These are phyloP conservation scores for Zasmidium citrigriseum DNA, from an alignment of 2,329 filamentous ascomycete species.

Conservation along the genomic window DNA sequence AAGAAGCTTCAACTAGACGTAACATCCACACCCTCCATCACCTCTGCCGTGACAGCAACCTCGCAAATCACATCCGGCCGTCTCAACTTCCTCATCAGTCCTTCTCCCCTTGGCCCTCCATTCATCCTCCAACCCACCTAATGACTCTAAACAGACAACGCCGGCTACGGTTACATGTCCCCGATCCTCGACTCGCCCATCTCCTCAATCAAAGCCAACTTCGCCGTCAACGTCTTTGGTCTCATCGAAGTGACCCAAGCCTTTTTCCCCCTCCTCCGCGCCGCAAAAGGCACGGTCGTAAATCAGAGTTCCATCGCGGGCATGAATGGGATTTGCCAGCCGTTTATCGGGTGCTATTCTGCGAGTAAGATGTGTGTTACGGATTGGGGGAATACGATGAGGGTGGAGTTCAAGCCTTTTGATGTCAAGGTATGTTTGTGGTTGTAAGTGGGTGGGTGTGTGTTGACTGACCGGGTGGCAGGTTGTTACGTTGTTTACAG, in stretches of 20 bases:
- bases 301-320: slow-evolving; percentile 40
- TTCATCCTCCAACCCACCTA: not conserved
- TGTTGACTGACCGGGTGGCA: not conserved
- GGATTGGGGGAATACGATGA: slow-evolving; percentile 22
- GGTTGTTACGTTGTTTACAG: slow-evolving; percentile 20
- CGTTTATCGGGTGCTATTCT: slow-evolving; percentile 32
- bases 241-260: slow-evolving; percentile 33
- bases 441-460: no score
- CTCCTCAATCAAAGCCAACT: slow-evolving; percentile 47
- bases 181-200: slow-evolving; percentile 29
- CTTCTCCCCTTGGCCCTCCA: not conserved
- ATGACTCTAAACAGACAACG: slow-evolving; percentile 39
- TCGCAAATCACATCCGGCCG: slow-evolving; percentile 28
- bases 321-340: not conserved
- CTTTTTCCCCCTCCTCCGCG: slow-evolving; percentile 51
- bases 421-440: slow-evolving; percentile 25
- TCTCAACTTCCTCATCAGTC: slow-evolving; percentile 48
- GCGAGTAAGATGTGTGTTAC: slow-evolving; percentile 29
- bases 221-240: slow-evolving; percentile 54
- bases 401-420: slow-evolving; percentile 28
- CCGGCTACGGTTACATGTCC: slow-evolving; percentile 38
- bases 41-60: slow-evolving; percentile 34
- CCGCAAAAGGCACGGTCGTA: slow-evolving; percentile 34
- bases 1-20: slow-evolving; percentile 43
- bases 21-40: slow-evolving; percentile 37